Evolutionary conservation across 495 filamentous ascomycete species (phyloP), one percentile per base, ranked within the genome.

Genomic region (Chaetomidium leptoderma): DNA sequence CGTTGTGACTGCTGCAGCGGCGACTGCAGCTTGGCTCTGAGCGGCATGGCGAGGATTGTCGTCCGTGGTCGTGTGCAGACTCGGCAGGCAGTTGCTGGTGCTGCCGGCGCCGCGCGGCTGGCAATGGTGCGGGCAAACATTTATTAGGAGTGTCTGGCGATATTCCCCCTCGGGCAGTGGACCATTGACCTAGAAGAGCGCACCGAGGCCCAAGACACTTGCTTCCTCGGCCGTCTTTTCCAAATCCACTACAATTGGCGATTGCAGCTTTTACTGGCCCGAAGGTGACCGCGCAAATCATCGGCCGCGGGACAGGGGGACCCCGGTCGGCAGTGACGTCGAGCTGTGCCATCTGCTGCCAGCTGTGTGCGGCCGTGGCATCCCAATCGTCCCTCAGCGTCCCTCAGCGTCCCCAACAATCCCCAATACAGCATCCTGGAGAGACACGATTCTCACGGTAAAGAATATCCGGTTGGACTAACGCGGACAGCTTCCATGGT

Each of bases 11-110:
- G 77, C 63, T 83, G 80, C 64, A 76, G 74, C 53, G 84, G 80
- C 71, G 84, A 80, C 60, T 80, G 75, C 59, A 96, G 80, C 70
- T 91, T 95, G 51, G 92, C 90, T 79, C 84, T 84, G 59, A 97
- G 78, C 70, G 92, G 92, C 92, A 97, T 96, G 49, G 72, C 77
- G 63, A 75, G 7, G 17, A 37, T 13, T 14, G 51, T 19, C 7
- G 26, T 29, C 3, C 9, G 1, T 45, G 46, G 46, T 49, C 29
- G n/a, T 21, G 29, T 35, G 54, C 69, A 71, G 57, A 68, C 66
- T 50, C 74, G 70, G 64, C 66, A 72, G 44, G 69, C 62, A 64
- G 32, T 23, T 32, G 70, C 62, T 60, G 60, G 51, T 45, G 70
- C 72, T 61, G 74, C 72, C 56, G 66, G 60, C 59, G 63, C 72